Base-by-base conservation (phyloP, 306 rosid genomes). In the Lagenaria siceraria region DNA sequence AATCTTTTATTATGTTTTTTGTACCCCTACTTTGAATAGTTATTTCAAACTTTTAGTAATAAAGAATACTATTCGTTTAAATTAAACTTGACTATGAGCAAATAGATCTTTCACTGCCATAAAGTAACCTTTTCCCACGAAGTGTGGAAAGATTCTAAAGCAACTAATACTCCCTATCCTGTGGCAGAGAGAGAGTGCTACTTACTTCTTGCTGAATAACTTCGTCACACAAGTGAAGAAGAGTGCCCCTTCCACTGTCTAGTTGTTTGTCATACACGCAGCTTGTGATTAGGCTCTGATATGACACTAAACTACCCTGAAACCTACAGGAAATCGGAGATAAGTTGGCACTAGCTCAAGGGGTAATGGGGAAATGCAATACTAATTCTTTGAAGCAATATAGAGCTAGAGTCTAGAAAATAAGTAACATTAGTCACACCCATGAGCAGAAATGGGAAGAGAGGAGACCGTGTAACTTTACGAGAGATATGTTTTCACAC, bases 161-260 rank as follows among this genome's bases (percentile, higher is more conserved):
- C 40, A 61, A 61, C 10, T 62, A 62, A 62, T 62, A 64, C 27
- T 35, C 15, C 22, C 24, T 15, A 35, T 42, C 18, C 52, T 21
- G 31, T 66, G 74, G 74, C 52, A 22, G 17, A 24, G 55, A 22
- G 5, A 69, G 76, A 48, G 15, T 21, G 24, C 8, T 24, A 78
- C 94, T 86, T 89, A 92, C 96, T 87, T 94, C 97, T 78, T 92
- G 98, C 85, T 94, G 98, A 87, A 94, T 89, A 81, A 94, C 97
- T 76, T 94, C 98, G 49, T 94, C 98, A 60, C 98, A 94, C 84
- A 94, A 81, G 89, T 92, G 98, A 79, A 94, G 97, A 86, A 92
- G 97, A 33, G 98, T 94, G 52, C 98, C 98, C 88, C 85, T 89
- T 79, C 97, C 98, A 68, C 97, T 94, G 78, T 94, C 98, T 60